These are phyloP conservation scores for Lactifluus volemus DNA, from an alignment of 768 basidiomycete genomes.

Conservation along the genomic window DNA sequence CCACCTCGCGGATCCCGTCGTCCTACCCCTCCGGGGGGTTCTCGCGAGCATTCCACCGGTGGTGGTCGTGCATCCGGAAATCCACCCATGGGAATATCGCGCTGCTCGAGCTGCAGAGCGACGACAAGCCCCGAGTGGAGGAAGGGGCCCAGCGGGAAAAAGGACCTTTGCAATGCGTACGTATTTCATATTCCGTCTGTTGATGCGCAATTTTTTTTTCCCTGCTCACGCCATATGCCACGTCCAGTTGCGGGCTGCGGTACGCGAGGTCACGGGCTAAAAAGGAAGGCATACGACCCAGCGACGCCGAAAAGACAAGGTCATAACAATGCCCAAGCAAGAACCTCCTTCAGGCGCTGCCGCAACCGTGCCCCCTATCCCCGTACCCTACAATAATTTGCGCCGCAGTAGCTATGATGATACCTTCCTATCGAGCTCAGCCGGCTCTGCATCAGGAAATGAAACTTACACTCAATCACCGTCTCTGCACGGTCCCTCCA, in stretches of 20 bases:
- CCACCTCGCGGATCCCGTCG: slow-evolving; percentile 42
- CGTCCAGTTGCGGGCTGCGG: slow-evolving; percentile 66
- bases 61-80: slow-evolving; percentile 47
- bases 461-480: slow-evolving; percentile 33
- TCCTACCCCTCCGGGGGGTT: slow-evolving; percentile 36
- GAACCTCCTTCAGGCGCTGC: slow-evolving; percentile 22
- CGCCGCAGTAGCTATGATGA: slow-evolving; percentile 42
- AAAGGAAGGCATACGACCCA: slow-evolving; percentile 60
- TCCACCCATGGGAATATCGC: slow-evolving; percentile 61
- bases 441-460: slow-evolving; percentile 48
- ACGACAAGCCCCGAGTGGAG: slow-evolving; percentile 86
- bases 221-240: slow-evolving; percentile 20
- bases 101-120: slow-evolving; percentile 74
- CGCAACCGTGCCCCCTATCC: slow-evolving; percentile 28
- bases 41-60: slow-evolving; percentile 38
- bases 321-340: slow-evolving; percentile 23
- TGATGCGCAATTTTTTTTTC: slow-evolving; percentile 14
- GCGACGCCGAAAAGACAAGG: slow-evolving; percentile 61
- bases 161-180: slow-evolving; percentile 89
- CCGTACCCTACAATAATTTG: slow-evolving; percentile 38
- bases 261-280: slow-evolving; percentile 85
- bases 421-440: slow-evolving; percentile 36
- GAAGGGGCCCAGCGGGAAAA: slow-evolving; percentile 84
- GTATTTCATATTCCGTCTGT: slow-evolving; percentile 29
- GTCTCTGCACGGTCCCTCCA: slow-evolving; percentile 33